These are phyloP conservation scores for Aspergillus brunneoviolaceus DNA, from an alignment of 2,329 filamentous ascomycete genomes.

Conservation along the genomic window DNA sequence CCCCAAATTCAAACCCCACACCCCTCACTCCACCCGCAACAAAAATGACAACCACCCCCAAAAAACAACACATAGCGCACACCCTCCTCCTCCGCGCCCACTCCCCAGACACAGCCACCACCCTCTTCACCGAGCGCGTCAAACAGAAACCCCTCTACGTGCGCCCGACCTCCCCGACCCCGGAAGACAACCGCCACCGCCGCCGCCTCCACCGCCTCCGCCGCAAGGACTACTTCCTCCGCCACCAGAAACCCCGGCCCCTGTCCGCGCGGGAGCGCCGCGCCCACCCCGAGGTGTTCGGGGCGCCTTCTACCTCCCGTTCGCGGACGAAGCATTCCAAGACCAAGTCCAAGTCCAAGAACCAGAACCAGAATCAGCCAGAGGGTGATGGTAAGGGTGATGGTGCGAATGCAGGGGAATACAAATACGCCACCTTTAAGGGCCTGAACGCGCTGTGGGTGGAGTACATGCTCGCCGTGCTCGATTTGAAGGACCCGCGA, in stretches of 20 bases:
- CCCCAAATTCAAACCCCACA: no score
- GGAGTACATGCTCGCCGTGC: conserved; percentile 78
- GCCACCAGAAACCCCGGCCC: conserved; percentile 60
- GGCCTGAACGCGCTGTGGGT: conserved; percentile 78
- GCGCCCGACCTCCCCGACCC: conserved; percentile 69
- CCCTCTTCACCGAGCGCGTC: conserved; percentile 79
- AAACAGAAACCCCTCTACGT: conserved; percentile 78
- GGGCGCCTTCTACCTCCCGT: conserved; percentile 54
- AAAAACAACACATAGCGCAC: conserved; percentile 52
- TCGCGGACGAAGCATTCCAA: no score
- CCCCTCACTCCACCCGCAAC: neutral
- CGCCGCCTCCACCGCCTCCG: conserved; percentile 53
- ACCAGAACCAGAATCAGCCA: no score
- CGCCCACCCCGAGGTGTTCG: conserved; percentile 64
- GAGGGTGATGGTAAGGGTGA: no score
- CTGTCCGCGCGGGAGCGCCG: conserved; percentile 80
- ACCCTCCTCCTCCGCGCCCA: conserved; percentile 75
- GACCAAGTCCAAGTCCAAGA: no score
- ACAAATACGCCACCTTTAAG: conserved; percentile 73
- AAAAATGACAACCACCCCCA: conserved; percentile 19
- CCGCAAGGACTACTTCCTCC: conserved; percentile 47
- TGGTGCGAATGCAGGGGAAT: conserved; percentile 33
- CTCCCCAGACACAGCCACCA: conserved; percentile 66
- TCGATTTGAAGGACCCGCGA: conserved; percentile 56
- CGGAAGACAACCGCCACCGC: conserved; percentile 52